Evolutionary conservation across 345 rosid genomes (phyloP).

Genomic region (Murraya paniculata): DNA sequence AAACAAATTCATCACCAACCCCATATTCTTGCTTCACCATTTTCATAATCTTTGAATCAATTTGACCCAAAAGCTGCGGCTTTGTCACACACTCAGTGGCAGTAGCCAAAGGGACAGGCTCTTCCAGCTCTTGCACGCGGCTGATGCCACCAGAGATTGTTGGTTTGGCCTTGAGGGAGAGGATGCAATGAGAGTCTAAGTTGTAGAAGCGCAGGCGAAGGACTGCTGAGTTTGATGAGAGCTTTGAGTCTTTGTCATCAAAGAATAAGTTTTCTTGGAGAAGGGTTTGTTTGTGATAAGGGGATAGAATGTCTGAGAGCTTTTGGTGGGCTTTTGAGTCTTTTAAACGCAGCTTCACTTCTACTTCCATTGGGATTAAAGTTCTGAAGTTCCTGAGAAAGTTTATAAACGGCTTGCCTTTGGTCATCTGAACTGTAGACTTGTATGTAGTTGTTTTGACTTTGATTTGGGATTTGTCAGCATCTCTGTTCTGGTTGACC

Average conservation of each 20-base stretch:
- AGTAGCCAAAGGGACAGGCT: conserved; percentile 28
- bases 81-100: conserved; percentile 30
- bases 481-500: neutral
- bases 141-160: conserved; percentile 44
- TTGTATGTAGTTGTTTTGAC: neutral
- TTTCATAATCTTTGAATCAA: conserved; percentile 34
- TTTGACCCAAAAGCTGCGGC: conserved; percentile 24
- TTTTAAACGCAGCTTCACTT: conserved; percentile 53
- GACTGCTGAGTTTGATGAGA: conserved; percentile 42
- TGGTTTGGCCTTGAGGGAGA: conserved; percentile 65
- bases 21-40: conserved; percentile 48
- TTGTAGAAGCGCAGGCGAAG: conserved; percentile 64
- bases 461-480: neutral
- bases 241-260: conserved; percentile 41
- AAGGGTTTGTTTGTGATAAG: conserved; percentile 48
- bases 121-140: conserved; percentile 62
- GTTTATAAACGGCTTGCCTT: neutral
- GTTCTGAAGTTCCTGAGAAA: neutral
- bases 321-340: conserved; percentile 35
- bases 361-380: conserved; percentile 47
- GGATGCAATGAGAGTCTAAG: conserved; percentile 36
- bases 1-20: conserved; percentile 30
- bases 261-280: conserved; percentile 64
- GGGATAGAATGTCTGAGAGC: conserved; percentile 42
- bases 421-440: neutral